phyloP scores from a whole-genome alignment of 176 grass and related monocot species.

The Phoenix roebelenii region DNA sequence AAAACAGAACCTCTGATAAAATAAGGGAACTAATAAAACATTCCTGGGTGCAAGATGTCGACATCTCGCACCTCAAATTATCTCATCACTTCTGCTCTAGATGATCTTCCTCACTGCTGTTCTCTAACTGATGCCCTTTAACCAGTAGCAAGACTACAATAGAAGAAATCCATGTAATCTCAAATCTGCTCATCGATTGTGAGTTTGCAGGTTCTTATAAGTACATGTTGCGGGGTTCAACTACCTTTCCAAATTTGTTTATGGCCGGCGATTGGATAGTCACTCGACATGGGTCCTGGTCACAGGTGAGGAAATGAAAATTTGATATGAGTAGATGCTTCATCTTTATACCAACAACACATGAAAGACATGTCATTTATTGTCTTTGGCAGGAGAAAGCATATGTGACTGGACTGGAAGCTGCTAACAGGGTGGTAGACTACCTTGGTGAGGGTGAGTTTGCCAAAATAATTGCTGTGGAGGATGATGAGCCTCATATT shows the following conservation, averaged over 20 bases:
- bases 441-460: constrained; percentile 66
- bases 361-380: constrained; percentile 1
- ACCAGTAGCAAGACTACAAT: too few relatives aligned
- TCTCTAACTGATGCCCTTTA: too few relatives aligned
- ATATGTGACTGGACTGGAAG: constrained; percentile 80
- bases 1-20: too few relatives aligned
- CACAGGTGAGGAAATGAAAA: constrained; percentile 38
- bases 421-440: constrained; percentile 71
- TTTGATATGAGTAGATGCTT: neutral
- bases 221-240: constrained; percentile 54
- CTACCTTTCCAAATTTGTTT: constrained; percentile 75
- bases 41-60: too few relatives aligned
- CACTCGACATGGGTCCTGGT: constrained; percentile 78
- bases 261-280: constrained; percentile 84
- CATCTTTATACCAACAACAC: too few relatives aligned
- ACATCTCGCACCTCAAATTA: too few relatives aligned
- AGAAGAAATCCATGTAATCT: too few relatives aligned
- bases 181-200: too few relatives aligned
- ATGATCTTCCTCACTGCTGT: too few relatives aligned
- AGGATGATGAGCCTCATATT: constrained; percentile 76
- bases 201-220: constrained; percentile 59
- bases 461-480: constrained; percentile 73
- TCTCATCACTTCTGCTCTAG: too few relatives aligned
- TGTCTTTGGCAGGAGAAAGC: constrained; percentile 64
- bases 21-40: too few relatives aligned